These are phyloP conservation scores for Pseudogymnoascus verrucosus DNA, from an alignment of 2,329 filamentous ascomycete species.

Conservation along the genomic window DNA sequence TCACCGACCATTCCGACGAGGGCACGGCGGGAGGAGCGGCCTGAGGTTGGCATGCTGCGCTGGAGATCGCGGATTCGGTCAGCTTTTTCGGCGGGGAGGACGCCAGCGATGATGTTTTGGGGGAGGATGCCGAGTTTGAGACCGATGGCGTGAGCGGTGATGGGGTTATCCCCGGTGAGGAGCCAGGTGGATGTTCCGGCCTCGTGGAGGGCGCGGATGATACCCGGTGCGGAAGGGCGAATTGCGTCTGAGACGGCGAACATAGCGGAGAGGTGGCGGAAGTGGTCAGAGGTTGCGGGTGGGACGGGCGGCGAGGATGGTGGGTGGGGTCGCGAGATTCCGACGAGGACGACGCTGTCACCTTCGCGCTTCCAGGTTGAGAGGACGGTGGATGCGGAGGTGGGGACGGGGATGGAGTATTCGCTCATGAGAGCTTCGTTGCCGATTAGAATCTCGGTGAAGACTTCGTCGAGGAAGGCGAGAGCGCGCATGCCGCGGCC, in stretches of 20 bases:
- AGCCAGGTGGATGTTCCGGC: slow-evolving; percentile 75
- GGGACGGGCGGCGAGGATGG: neutral
- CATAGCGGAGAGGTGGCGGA: slow-evolving; percentile 51
- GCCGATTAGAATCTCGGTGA: slow-evolving; percentile 52
- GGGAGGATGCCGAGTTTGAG: slow-evolving; percentile 63
- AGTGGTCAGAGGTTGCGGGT: neutral
- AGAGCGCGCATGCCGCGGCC: slow-evolving; percentile 62
- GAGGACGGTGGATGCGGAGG: slow-evolving; percentile 31
- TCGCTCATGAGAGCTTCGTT: slow-evolving; percentile 63
- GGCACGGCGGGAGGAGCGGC: slow-evolving; percentile 28
- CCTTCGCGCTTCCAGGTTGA: slow-evolving; percentile 53
- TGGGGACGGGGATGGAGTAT: slow-evolving; percentile 34
- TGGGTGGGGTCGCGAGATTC: slow-evolving; percentile 30
- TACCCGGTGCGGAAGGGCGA: slow-evolving; percentile 59
- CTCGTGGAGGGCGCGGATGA: slow-evolving; percentile 56
- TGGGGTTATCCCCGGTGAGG: slow-evolving; percentile 85
- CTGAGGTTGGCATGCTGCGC: slow-evolving; percentile 1
- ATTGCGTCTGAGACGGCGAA: slow-evolving; percentile 78
- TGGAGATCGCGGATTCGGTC: slow-evolving; percentile 60
- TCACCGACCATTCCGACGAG: slow-evolving; percentile 76
- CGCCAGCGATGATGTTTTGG: slow-evolving; percentile 74
- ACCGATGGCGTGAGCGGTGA: slow-evolving; percentile 75
- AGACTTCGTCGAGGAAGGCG: slow-evolving; percentile 31
- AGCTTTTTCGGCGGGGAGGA: slow-evolving; percentile 76
- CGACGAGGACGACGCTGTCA: slow-evolving; percentile 56